Base-by-base conservation (phyloP, 2,329 filamentous ascomycete genomes). In the Dactylella cylindrospora region DNA sequence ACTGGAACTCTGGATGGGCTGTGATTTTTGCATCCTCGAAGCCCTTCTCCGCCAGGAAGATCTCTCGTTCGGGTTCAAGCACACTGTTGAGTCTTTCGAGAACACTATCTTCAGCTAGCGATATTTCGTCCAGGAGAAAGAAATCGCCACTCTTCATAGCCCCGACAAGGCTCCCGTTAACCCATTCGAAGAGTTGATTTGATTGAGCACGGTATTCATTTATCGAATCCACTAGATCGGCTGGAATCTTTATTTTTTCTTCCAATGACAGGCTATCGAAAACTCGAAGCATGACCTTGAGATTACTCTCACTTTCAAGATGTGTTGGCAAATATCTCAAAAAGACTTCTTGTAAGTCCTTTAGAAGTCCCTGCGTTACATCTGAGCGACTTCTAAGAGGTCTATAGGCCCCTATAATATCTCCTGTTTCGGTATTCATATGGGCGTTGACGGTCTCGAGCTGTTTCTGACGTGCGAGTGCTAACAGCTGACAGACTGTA, bases 61-160 rank as follows among this genome's bases (percentile, higher is more conserved):
- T 81, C 0, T 87, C 89, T 46, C 93, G 81, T 36, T 87, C 83
- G 1, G 93, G 85, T 72, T 99, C 93, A 0, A 99, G 81, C 4
- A 97, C 91, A 67, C 91, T 97, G 75, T 99, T 99, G 25, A 99
- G 78, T 67, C 93, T 83, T 72, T 99, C 93, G 12, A 99, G 77
- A 2, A 98, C 94, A 4, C 94, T 97, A 71, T 99, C 93, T 70
- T 98, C 94, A 0, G 93, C 93, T 5, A 99, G 80, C 5, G 94
- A 98, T 26, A 99, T 97, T 71, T 99, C 94, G 68, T 98, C 93
- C 0, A 99, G 83, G 17, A 99, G 78, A 74, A 98, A 99, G 70
- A 89, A 90, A 66, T 90, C 82, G 0, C 90, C 93, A 17, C 81
- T 79, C 71, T 86, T 88, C 91, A 99, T 96, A 0, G 94, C 88